Percentiles rank a stretch among this genome's conserved stretches.
Conservation (phyloP, 345 rosid species). For the Hirschfeldia incana region DNA sequence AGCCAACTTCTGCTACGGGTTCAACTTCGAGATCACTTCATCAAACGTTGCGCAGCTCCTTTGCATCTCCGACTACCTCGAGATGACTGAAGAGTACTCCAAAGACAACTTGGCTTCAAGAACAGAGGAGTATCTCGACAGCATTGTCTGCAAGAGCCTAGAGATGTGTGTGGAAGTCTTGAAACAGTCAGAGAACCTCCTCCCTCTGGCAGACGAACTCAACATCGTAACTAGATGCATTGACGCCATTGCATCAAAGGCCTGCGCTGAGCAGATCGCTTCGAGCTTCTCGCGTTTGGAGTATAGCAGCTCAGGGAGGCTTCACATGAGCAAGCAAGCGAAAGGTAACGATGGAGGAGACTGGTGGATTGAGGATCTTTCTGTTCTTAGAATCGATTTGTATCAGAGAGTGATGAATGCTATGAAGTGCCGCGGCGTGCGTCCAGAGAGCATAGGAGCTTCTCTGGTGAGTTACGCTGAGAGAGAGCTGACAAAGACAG, state of each 20-base stretch:
- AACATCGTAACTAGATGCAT: conserved; percentile 76
- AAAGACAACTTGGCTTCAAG: conserved; percentile 84
- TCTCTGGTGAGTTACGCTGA: conserved; percentile 86
- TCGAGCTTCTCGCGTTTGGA: conserved; percentile 93
- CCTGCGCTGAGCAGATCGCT: conserved; percentile 90
- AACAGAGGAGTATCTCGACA: conserved; percentile 85
- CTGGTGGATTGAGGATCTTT: conserved; percentile 97
- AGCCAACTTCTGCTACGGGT: conserved; percentile 91
- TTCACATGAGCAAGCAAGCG: conserved; percentile 86
- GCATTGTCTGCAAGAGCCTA: conserved; percentile 82
- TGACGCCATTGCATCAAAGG: conserved; percentile 90
- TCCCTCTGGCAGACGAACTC: conserved; percentile 93
- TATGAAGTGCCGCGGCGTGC: conserved; percentile 94
- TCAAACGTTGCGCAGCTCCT: conserved; percentile 83
- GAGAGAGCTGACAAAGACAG: conserved; percentile 74
- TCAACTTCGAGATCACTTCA: conserved; percentile 87
- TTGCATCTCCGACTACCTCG: conserved; percentile 88
- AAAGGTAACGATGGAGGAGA: conserved; percentile 57
- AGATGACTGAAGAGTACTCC: conserved; percentile 88
- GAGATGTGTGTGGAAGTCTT: conserved; percentile 87
- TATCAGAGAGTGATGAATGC: conserved; percentile 82
- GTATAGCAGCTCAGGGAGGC: conserved; percentile 98
- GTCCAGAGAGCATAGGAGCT: conserved; percentile 92
- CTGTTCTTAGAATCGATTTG: conserved; percentile 77
- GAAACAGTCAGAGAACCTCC: conserved; percentile 81